phyloP scores from a whole-genome alignment of 148 eudicot genomes.

The Linanthus parryae region DNA sequence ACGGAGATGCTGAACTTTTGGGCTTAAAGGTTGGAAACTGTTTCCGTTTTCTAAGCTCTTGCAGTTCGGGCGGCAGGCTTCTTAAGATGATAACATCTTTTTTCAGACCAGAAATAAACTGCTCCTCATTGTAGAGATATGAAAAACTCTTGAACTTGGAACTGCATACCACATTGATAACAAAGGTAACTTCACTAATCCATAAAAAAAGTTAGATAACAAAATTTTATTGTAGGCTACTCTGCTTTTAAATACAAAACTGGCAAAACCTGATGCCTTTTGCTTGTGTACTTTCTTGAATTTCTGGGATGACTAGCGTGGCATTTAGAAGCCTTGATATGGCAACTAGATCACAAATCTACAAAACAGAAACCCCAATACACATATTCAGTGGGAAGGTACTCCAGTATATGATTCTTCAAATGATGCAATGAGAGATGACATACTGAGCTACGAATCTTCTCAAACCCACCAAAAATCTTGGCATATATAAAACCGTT shows the following conservation, averaged over 20 bases:
- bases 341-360: not conserved
- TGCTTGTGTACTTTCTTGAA: not conserved
- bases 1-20: constrained; percentile 42
- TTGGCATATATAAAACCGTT: not conserved
- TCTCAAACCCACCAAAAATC: not conserved
- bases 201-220: not conserved
- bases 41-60: constrained; percentile 62
- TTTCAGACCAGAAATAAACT: constrained; percentile 60
- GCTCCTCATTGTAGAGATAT: constrained; percentile 75
- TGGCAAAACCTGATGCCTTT: constrained; percentile 2
- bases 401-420: not conserved
- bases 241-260: constrained; percentile 5
- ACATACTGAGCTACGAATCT: not conserved
- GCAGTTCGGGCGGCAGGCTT: constrained; percentile 56
- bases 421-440: no score
- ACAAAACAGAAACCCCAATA: not conserved
- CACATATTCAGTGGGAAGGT: not conserved
- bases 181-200: constrained; percentile 13
- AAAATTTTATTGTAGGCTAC: constrained; percentile 7
- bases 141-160: constrained; percentile 78
- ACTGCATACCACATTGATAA: constrained; percentile 35
- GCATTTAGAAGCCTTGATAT: not conserved
- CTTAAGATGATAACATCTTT: constrained; percentile 70
- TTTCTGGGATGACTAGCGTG: not conserved
- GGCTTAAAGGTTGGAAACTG: constrained; percentile 67